These are phyloP conservation scores for Coniochaeta ligniaria DNA, from an alignment of 2,329 filamentous ascomycete genomes.

Conservation along the genomic window DNA sequence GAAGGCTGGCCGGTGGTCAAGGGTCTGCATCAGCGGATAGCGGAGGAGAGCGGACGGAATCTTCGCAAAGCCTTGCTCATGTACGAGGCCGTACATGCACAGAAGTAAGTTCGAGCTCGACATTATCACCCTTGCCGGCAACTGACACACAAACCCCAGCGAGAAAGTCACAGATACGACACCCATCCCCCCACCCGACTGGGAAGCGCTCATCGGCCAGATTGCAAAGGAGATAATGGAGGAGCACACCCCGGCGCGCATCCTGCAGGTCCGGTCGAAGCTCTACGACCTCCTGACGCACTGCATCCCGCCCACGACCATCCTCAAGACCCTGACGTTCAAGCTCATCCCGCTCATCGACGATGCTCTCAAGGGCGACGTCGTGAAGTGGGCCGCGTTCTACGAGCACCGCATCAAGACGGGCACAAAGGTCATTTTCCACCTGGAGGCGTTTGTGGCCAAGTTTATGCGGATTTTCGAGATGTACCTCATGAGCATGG, in stretches of 20 bases:
- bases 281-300: constrained; percentile 97
- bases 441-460: constrained; percentile 94
- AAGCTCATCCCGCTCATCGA: constrained; percentile 84
- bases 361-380: constrained; percentile 81
- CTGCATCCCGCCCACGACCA: constrained; percentile 91
- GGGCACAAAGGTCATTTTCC: constrained; percentile 94
- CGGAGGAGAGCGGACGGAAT: constrained; percentile 85
- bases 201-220: constrained; percentile 85
- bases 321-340: constrained; percentile 91
- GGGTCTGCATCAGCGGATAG: constrained; percentile 76
- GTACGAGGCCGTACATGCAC: constrained; percentile 94
- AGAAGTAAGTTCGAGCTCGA: constrained; percentile 62
- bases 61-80: constrained; percentile 84
- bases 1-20: constrained; percentile 77
- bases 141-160: constrained; percentile 36
- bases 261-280: constrained; percentile 82
- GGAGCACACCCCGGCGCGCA: constrained; percentile 83
- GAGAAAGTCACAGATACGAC: constrained; percentile 86
- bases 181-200: constrained; percentile 88
- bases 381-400: constrained; percentile 93
- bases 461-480: constrained; percentile 97
- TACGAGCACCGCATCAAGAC: constrained; percentile 93
- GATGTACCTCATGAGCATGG: constrained; percentile 86
- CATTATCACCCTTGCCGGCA: neutral
- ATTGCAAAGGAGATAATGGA: constrained; percentile 91